Conservation (phyloP, 169 alveolate genomes). For the Plasmodium relictum region DNA sequence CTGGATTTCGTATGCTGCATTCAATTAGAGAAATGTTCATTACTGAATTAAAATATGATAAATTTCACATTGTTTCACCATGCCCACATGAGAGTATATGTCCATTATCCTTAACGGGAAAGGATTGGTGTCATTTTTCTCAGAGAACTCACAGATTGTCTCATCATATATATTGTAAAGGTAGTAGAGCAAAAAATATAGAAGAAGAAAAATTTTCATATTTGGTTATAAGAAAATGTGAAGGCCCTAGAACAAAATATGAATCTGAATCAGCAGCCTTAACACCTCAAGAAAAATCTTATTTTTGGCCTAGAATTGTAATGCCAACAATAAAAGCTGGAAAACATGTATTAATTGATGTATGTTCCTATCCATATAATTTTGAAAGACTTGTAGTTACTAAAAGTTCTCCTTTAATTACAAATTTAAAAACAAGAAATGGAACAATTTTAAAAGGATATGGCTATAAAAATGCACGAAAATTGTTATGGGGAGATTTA, state of each 20-base stretch:
- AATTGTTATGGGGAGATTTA: constrained; percentile 93
- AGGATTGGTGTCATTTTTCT: constrained; percentile 93
- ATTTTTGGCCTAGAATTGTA: constrained; percentile 92
- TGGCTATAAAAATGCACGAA: constrained; percentile 83
- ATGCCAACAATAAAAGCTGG: constrained; percentile 90
- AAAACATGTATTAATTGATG: constrained; percentile 89
- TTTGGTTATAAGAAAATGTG: constrained; percentile 85
- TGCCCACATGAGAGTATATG: constrained; percentile 94
- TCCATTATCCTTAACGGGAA: constrained; percentile 91
- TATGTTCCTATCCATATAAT: constrained; percentile 86
- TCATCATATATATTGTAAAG: constrained; percentile 89
- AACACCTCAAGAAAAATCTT: constrained; percentile 85
- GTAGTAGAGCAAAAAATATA: constrained; percentile 82
- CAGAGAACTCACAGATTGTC: constrained; percentile 90
- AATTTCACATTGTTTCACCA: constrained; percentile 89
- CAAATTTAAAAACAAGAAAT: constrained; percentile 81
- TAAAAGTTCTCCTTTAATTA: constrained; percentile 83
- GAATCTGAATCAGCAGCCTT: constrained; percentile 79
- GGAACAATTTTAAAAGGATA: constrained; percentile 57
- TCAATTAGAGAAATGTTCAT: constrained; percentile 90
- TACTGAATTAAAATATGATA: constrained; percentile 82
- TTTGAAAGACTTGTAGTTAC: constrained; percentile 86
- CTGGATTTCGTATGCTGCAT: constrained; percentile 92
- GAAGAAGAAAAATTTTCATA: constrained; percentile 90
- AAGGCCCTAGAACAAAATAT: constrained; percentile 82